Percentiles rank a stretch among this genome's conserved stretches.
Evolutionary conservation across 176 grass and related monocot species (phyloP).

Genomic region (Oryza punctata): DNA sequence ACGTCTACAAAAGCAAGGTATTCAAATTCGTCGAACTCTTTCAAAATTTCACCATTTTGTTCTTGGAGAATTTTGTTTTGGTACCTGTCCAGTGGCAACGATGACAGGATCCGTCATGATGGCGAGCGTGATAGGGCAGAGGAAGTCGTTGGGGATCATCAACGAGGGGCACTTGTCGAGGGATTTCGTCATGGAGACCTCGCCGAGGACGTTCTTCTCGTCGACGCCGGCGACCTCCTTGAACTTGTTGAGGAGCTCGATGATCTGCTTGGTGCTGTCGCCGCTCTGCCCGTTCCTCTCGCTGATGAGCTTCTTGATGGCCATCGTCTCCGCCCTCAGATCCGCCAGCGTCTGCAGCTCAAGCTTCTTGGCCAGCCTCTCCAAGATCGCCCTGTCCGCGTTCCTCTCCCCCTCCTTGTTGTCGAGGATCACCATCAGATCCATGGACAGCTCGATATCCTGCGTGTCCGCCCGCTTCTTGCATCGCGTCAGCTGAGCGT

Average conservation of each 20-base stretch:
- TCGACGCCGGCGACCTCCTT: conserved; percentile 67
- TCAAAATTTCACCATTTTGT: not conserved
- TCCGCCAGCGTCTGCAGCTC: conserved; percentile 68
- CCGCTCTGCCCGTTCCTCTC: conserved; percentile 46
- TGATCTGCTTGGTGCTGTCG: conserved; percentile 59
- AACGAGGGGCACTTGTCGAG: conserved; percentile 69
- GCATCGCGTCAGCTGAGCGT: conserved; percentile 55
- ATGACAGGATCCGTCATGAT: conserved; percentile 83
- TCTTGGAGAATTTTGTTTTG: not conserved
- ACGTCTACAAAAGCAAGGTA: conserved; percentile 39
- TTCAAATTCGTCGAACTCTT: not conserved
- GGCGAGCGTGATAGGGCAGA: conserved; percentile 68
- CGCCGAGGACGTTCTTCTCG: conserved; percentile 52
- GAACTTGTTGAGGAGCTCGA: conserved; percentile 57
- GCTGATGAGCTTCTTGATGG: conserved; percentile 66
- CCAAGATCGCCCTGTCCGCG: conserved; percentile 63
- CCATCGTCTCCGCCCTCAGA: conserved; percentile 70
- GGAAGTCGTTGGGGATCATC: conserved; percentile 66
- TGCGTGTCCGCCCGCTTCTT: conserved; percentile 72
- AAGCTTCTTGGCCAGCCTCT: conserved; percentile 66
- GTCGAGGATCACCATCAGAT: conserved; percentile 74
- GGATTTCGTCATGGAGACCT: conserved; percentile 56
- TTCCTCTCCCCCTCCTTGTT: conserved; percentile 51
- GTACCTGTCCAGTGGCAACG: conserved; percentile 56
- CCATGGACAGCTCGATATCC: conserved; percentile 75